Conservation (phyloP, 805 yeast genomes). For the Cyberlindnera subsufficiens region DNA sequence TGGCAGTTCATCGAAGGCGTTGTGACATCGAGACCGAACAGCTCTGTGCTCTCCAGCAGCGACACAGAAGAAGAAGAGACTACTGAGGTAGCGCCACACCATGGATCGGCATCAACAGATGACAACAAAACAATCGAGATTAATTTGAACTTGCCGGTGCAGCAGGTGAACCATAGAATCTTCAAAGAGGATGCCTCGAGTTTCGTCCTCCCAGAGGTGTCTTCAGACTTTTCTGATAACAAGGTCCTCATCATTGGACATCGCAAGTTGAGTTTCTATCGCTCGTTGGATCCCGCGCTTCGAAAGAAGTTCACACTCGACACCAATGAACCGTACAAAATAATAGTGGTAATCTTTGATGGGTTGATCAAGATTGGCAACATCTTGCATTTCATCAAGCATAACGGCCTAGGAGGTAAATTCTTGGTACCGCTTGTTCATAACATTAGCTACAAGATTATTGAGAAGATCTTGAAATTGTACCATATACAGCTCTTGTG, state of each 20-base stretch:
- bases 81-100: background rate
- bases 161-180: background rate
- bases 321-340: constrained; percentile 9
- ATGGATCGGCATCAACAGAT: constrained; percentile 1
- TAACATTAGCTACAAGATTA: constrained; percentile 17
- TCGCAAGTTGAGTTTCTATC: constrained; percentile 16
- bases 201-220: constrained; percentile 18
- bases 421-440: constrained; percentile 21
- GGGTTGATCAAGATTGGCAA: constrained; percentile 25
- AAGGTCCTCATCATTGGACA: constrained; percentile 23
- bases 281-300: constrained; percentile 10
- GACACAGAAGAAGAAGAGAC: constrained; percentile 24
- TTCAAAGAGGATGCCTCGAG: constrained; percentile 6
- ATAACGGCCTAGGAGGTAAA: constrained; percentile 7
- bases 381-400: constrained; percentile 22
- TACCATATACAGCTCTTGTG: constrained; percentile 17
- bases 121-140: constrained; percentile 23
- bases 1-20: constrained; percentile 20
- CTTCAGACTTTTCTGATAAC: constrained; percentile 1
- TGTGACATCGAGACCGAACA: constrained; percentile 20
- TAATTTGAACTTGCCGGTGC: constrained; percentile 14
- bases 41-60: constrained; percentile 23
- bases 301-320: constrained; percentile 18
- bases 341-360: constrained; percentile 22
- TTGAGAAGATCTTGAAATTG: constrained; percentile 15